Base-by-base conservation (phyloP, 768 basidiomycete genomes). In the Tulasnella calospora region DNA sequence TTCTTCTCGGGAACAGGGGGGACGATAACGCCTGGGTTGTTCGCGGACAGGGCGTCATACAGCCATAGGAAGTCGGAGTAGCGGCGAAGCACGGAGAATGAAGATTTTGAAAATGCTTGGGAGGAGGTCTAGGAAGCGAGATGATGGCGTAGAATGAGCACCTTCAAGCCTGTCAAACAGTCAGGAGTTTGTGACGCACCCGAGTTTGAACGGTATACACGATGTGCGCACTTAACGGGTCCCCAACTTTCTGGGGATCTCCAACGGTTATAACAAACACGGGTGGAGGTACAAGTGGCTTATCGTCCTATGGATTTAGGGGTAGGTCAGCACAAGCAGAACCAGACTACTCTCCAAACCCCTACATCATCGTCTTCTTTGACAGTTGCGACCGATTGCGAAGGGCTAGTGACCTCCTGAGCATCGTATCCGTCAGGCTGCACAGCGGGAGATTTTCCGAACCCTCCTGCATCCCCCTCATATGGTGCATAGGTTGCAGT, bases 1-100 rank as follows among this genome's bases (percentile, higher is more conserved):
- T 92, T 94, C 87, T 99, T 99, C 84, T 97, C 98, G 0, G 98
- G 98, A 7, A 93, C 94, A 0, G 97, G 97, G 10, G 98, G 98
- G 0, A 99, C 95, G 51, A 99, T 92, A 2, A 99, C 96, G 12
- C 98, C 98, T 3, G 97, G 96, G 82, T 99, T 99, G 84, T 98
- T 98, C 81, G 85, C 83, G 0, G 91, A 92, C 1, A 99, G 88
- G 0, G 92, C 90, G 82, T 96, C 95, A 84, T 94, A 98, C 0
- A 99, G 85, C 98, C 98, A 99, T 27, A 98, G 88, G 82, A 99
- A 99, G 84, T 99, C 97, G 8, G 94, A 95, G 84, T 98, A 99
- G 41, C 98, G 91, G n/a, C 98, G 89, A 1, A 99, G 90, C 74
- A 98, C 98, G 2, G 96, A 96, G 84, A 98, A 97, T 0, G 90